Base-by-base conservation (phyloP, 2,329 filamentous ascomycete species). In the Thermoascus crustaceus region DNA sequence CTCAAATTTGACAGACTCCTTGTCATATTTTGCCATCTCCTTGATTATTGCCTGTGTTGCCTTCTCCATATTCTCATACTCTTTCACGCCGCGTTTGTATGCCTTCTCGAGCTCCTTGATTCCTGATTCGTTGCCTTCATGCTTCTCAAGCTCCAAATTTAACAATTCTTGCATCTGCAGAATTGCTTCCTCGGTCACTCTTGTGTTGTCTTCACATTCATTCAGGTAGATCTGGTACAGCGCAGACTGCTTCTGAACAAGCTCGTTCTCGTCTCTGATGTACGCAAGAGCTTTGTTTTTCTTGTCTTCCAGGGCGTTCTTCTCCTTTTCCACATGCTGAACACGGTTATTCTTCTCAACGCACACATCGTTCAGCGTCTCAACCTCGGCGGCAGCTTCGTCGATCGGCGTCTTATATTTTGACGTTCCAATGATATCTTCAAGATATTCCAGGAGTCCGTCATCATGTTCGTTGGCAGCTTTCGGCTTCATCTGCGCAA, bases 401-500 rank as follows among this genome's bases (percentile, higher is more conserved):
- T 98, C 91, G 44, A 98, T 98, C 0, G 91, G 89, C 0, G 83
- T 76, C 66, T 98, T 98, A 68, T 98, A 98, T 58, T 94, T 95
- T 4, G 91, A 96, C 0, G 91, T 98, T 43, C 93, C 91, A 50
- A 98, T 96, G 42, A 98, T 98, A 53, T 98, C 91, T 59, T 98
- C 91, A 0, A 98, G 76, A 46, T 98, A 98, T 60, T 98, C 91
- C 11, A 98, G 72, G 3, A 98, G 74, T 8, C 91, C 91, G 52
- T 98, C 91, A 42, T 98, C 91, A 54, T 96, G 89, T 58, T 98
- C 91, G 49, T 85, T 89, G 26, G 75, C 80, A 3, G 93, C 91
- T 61, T 98, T 98, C 11, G 93, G 74, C 63, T 98, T 98, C 91
- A 98, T 98, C 63, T 96, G 91, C 5, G 91, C 89, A 55, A 98